Base-by-base conservation (phyloP, 2,329 filamentous ascomycete genomes). In the Whalleya microplaca region DNA sequence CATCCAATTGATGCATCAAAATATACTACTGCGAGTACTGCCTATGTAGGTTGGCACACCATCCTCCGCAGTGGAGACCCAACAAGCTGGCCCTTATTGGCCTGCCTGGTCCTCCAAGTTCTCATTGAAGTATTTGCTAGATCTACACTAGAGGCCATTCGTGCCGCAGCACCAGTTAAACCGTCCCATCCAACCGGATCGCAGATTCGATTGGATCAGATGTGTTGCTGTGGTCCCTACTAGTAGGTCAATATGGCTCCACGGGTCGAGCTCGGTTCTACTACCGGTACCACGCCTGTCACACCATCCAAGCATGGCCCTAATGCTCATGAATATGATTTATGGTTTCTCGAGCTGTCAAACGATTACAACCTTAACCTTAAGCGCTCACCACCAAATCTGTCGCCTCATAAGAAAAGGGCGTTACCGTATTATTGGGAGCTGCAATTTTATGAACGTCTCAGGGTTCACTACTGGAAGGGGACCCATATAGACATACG, bases 331-430 rank as follows among this genome's bases (percentile, higher is more conserved):
- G 56, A 61, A 1, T 70, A 68, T 56, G 64, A 66, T 16, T 52
- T 66, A 16, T 70, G 68, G 68, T 70, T 69, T 48, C 56, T 70
- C 41, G 65, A 70, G 43, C 66, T 70, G 46, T 70, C 67, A 45
- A 69, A 70, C 40, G 40, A 46, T 1, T 70, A 69, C 41, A 69
- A 58, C 48, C 56, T 70, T 37, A 66, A 68, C 46, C 52, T 70
- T 3, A 63, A 50, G 3, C 58, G 63, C 21, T 58, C 68, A 18
- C 61, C 65, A n/a, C 45, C 64, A 2, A 60, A 51, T 19, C 23
- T 69, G 27, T 58, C 61, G 1, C 58, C 61, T 3, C 55, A 63
- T n/a, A 59, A 63, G 41, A 61, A 57, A 32, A 41, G 50, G 20
- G 7, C n/a, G 1, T 44, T 64, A 23, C 56, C 64, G 10, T 60